Evolutionary conservation across 23 red algal species (phyloP).

Genomic region (Gracilariopsis chorda): DNA sequence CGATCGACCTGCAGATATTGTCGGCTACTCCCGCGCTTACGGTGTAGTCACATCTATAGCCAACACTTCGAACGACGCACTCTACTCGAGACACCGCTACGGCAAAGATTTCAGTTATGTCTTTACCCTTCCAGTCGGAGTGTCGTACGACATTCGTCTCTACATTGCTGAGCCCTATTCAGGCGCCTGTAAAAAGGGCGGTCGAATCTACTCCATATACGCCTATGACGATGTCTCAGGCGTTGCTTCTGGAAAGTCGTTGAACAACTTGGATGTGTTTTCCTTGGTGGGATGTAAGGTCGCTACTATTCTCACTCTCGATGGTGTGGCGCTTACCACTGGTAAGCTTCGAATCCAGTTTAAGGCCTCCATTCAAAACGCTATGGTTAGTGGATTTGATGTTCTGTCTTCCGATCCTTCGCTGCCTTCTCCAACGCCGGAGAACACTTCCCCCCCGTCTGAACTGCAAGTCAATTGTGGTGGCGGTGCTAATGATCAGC

Average conservation of each 20-base stretch:
- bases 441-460: not conserved
- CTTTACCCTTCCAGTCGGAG: not conserved
- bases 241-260: not conserved
- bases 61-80: not conserved
- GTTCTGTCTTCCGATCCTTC: not conserved
- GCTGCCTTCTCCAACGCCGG: not conserved
- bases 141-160: conserved; percentile 31
- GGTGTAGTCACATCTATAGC: not conserved
- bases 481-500: not conserved
- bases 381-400: conserved; percentile 35
- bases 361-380: not conserved
- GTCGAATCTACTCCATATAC: conserved; percentile 29
- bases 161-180: conserved; percentile 55
- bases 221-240: conserved; percentile 1
- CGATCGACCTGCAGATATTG: not conserved
- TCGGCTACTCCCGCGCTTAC: not conserved
- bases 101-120: conserved; percentile 50
- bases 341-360: not conserved
- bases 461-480: not conserved
- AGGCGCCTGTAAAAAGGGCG: not conserved
- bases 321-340: not conserved
- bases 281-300: conserved; percentile 8
- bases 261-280: conserved; percentile 9
- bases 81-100: conserved; percentile 35
- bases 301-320: not conserved